Percentiles rank a stretch among this genome's conserved stretches.
Conservation (phyloP, 1,284 basidiomycete genomes). For the Xanthoconium separans region DNA sequence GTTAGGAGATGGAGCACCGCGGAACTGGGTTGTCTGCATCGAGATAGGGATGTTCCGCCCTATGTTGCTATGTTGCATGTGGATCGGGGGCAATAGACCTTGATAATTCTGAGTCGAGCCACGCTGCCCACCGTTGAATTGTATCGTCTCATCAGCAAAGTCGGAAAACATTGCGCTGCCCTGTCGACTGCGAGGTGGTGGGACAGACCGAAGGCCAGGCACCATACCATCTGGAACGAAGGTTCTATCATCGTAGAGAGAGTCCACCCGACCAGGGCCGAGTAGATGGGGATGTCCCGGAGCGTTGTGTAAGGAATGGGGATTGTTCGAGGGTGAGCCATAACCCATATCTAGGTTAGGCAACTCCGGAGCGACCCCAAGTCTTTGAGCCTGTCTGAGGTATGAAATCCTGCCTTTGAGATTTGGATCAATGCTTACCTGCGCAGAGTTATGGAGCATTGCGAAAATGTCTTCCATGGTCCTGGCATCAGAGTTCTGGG, state of each 20-base stretch:
- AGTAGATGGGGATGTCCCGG: slow-evolving; percentile 44
- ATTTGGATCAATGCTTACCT: slow-evolving; percentile 20
- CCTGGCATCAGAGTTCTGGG: slow-evolving; percentile 46
- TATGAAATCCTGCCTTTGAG: neutral
- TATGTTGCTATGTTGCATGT: slow-evolving; percentile 46
- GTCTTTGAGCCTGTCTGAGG: slow-evolving; percentile 29
- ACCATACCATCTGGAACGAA: slow-evolving; percentile 84
- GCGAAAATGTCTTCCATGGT: slow-evolving; percentile 76
- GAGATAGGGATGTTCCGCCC: slow-evolving; percentile 54
- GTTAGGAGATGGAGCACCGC: slow-evolving; percentile 67
- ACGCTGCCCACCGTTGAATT: slow-evolving; percentile 58
- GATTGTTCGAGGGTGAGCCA: slow-evolving; percentile 19
- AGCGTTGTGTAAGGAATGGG: slow-evolving; percentile 38
- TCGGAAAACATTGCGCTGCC: slow-evolving; percentile 56
- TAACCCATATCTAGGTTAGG: slow-evolving; percentile 27
- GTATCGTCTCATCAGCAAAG: slow-evolving; percentile 57
- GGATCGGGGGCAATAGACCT: slow-evolving; percentile 48
- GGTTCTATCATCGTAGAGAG: slow-evolving; percentile 71
- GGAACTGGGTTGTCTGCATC: slow-evolving; percentile 62
- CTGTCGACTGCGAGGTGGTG: slow-evolving; percentile 61
- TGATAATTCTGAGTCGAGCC: slow-evolving; percentile 55
- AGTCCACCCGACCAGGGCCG: slow-evolving; percentile 51
- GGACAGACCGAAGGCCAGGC: slow-evolving; percentile 69
- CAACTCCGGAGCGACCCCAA: slow-evolving; percentile 22
- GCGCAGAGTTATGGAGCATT: slow-evolving; percentile 35